Evolutionary conservation across 305 asterid genomes (phyloP).

Genomic region (Plantago coronopus): DNA sequence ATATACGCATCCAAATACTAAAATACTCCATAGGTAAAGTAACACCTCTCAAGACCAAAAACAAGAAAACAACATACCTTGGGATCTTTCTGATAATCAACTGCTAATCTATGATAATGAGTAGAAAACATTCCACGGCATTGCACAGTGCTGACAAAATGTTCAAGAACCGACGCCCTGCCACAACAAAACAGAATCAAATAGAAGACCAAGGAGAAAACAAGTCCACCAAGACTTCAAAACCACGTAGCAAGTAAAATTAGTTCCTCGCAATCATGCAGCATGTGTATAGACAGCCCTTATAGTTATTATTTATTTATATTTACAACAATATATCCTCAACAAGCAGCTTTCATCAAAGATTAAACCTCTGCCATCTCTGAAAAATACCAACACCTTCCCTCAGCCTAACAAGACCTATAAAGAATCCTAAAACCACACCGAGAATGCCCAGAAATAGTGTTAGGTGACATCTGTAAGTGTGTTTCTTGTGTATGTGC

Average conservation of each 20-base stretch:
- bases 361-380: too few species aligned
- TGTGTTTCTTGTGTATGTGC: too few species aligned
- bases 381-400: too few species aligned
- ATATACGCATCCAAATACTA: background rate
- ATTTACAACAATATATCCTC: too few species aligned
- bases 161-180: constrained; percentile 96
- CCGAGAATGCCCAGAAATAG: too few species aligned
- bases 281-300: background rate
- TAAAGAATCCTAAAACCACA: too few species aligned
- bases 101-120: constrained; percentile 86
- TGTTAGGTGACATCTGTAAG: too few species aligned
- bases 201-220: constrained; percentile 10
- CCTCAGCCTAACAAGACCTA: too few species aligned
- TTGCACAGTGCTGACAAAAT: constrained; percentile 69
- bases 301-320: too few species aligned
- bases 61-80: constrained; percentile 46
- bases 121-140: constrained; percentile 98
- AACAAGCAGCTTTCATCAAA: too few species aligned
- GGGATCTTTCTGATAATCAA: constrained; percentile 67
- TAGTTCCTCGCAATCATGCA: background rate
- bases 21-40: too few species aligned
- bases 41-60: background rate
- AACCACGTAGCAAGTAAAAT: background rate
- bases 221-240: background rate
- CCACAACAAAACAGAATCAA: constrained; percentile 21